Evolutionary conservation across 768 basidiomycete genomes (phyloP), one percentile per base, ranked within the genome.

Genomic region (Glaciozyma martinii): DNA sequence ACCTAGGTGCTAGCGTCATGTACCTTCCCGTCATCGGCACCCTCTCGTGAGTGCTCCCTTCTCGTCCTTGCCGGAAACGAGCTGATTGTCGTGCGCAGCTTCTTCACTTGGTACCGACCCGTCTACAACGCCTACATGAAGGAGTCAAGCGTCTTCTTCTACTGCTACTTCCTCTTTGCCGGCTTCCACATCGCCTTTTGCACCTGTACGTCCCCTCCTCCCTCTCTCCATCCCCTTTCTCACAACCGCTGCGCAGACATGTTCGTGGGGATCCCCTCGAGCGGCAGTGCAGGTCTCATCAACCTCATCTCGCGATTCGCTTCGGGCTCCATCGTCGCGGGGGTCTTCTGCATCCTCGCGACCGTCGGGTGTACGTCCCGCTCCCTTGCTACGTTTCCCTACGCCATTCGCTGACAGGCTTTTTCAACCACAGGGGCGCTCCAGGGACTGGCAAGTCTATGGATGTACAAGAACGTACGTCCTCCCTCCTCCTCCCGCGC

Each of bases 211-310:
- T 25, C 43, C 53, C 44, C 53, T 62, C 61, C 74, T 68, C 70
- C 94, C 90, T 80, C 92, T 93, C 81, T 84, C 93, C 79, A 93
- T 94, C 78, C 81, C 86, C 58, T 91, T 90, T 90, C 94, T 78
- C 82, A 94, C 65, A 80, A 89, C 49, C 93, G 89, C 79, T 88
- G 87, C 68, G 75, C 89, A 74, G 93, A 94, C 80, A 93, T 89
- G 89, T 86, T 92, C 76, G 85, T 98, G 75, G 94, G 94, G 70
- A 87, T 95, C 72, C 91, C 92, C 21, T 78, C 78, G 66, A 94
- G 94, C 53, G 95, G 95, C 43, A 90, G 91, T 54, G 93, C 91
- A 32, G 94, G 95, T 21, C 81, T 99, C 59, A 92, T 98, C 74
- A 89, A 92, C 77, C 93, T 87, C 54, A 89, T 98, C 70, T 81